These are phyloP conservation scores for Sporothrix brunneoviolacea DNA, from an alignment of 2,329 filamentous ascomycete species.

Conservation along the genomic window DNA sequence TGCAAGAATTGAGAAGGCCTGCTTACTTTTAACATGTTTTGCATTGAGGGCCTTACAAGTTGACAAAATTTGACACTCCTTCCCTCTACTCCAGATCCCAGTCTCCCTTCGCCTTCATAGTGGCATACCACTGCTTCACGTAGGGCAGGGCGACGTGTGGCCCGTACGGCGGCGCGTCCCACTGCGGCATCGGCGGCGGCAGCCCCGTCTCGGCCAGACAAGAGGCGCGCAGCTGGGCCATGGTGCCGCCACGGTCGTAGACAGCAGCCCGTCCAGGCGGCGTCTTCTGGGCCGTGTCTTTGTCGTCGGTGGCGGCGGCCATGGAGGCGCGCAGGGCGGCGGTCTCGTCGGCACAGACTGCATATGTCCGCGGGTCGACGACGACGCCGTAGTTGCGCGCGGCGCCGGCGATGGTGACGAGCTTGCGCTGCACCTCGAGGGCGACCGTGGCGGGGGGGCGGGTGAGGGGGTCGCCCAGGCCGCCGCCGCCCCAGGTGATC, in stretches of 20 bases:
- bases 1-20: too few relatives aligned
- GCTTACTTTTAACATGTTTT: too few relatives aligned
- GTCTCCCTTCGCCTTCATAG: slow-evolving; percentile 25
- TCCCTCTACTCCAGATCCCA: slow-evolving; percentile 20
- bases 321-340: slow-evolving; percentile 28
- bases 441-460: slow-evolving; percentile 37
- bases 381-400: slow-evolving; percentile 38
- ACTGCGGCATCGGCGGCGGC: slow-evolving; percentile 34
- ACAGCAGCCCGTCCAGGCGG: slow-evolving; percentile 16
- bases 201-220: slow-evolving; percentile 37
- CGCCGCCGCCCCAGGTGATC: slow-evolving; percentile 44
- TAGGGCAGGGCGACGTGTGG: slow-evolving; percentile 37
- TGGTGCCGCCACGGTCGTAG: slow-evolving; percentile 37
- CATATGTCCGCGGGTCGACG: slow-evolving; percentile 29
- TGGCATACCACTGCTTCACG: slow-evolving; percentile 37
- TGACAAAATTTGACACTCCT: too few relatives aligned
- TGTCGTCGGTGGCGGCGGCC: slow-evolving; percentile 10
- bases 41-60: too few relatives aligned
- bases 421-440: slow-evolving; percentile 36
- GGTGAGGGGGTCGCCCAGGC: slow-evolving; percentile 39
- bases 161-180: slow-evolving; percentile 37
- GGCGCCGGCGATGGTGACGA: slow-evolving; percentile 38
- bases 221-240: slow-evolving; percentile 30
- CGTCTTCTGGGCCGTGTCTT: too few relatives aligned
- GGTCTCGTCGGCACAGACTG: slow-evolving; percentile 31